Percentiles rank a stretch among this genome's conserved stretches.
phyloP scores from a whole-genome alignment of 73 alveolate genomes.

The Diophrys sp. region DNA sequence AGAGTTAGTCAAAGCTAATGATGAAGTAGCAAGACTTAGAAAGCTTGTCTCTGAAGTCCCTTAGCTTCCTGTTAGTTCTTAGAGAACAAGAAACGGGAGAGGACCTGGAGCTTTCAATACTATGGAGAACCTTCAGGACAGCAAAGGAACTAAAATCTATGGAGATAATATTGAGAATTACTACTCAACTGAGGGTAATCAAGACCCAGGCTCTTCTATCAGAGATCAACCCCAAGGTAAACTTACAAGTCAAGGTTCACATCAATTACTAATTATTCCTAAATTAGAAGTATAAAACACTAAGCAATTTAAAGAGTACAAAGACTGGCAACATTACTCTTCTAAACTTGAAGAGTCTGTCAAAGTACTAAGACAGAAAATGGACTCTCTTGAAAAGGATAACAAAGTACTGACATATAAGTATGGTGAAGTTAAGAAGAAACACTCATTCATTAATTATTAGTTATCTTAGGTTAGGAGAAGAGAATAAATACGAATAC shows the following conservation, averaged over 20 bases:
- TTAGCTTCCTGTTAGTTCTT: neutral
- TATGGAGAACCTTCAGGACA: neutral
- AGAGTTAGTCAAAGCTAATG: neutral
- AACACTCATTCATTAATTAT: too few species aligned
- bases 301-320: slow-evolving; percentile 28
- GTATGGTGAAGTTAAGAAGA: neutral
- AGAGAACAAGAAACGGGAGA: neutral
- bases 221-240: neutral
- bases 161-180: neutral
- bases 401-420: neutral
- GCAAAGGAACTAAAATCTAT: neutral
- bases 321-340: slow-evolving; percentile 48
- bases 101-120: too few species aligned
- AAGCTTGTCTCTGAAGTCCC: neutral
- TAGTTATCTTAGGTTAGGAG: too few species aligned
- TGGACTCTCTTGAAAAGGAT: slow-evolving; percentile 17
- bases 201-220: slow-evolving; percentile 27
- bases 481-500: too few species aligned
- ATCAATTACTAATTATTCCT: slow-evolving; percentile 1
- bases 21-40: slow-evolving; percentile 2
- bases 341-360: slow-evolving; percentile 34
- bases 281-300: slow-evolving; percentile 20
- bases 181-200: slow-evolving; percentile 20
- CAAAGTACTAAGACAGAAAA: slow-evolving; percentile 25
- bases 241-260: neutral